Conservation (phyloP, 805 yeast genomes). For the Zygotorulaspora florentina region DNA sequence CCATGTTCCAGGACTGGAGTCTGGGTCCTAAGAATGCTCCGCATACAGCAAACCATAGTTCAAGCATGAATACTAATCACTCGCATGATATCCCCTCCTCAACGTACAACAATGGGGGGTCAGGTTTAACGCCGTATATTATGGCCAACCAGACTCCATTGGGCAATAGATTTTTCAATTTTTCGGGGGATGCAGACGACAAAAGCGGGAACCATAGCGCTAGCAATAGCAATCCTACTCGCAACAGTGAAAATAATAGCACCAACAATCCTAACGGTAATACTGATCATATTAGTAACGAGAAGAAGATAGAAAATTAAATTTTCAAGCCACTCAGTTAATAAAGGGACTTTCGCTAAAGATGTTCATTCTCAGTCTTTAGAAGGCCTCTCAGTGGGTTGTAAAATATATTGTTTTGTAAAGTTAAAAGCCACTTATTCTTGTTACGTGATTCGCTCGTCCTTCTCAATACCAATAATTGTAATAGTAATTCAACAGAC, state of each 20-base stretch:
- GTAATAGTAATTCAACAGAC: too few species aligned
- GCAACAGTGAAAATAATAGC: background rate
- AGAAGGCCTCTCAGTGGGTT: too few species aligned
- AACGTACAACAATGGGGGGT: constrained; percentile 20
- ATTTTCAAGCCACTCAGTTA: background rate
- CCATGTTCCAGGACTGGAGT: constrained; percentile 36
- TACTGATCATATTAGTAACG: background rate
- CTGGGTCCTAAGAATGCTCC: constrained; percentile 17
- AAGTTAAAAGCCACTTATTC: too few species aligned
- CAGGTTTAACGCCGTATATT: constrained; percentile 33
- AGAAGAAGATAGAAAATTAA: background rate
- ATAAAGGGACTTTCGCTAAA: background rate
- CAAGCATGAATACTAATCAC: background rate
- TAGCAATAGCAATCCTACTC: background rate
- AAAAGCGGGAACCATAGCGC: constrained; percentile 2
- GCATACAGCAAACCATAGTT: constrained; percentile 1
- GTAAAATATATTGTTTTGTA: too few species aligned
- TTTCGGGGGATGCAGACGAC: constrained; percentile 22
- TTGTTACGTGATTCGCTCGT: too few species aligned
- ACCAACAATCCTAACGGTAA: background rate
- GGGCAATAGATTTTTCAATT: constrained; percentile 28
- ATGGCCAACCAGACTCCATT: constrained; percentile 29
- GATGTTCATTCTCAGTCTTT: too few species aligned
- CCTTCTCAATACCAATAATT: too few species aligned
- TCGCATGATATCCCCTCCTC: constrained; percentile 9